Evolutionary conservation across 805 yeast genomes (phyloP).

Genomic region (Metschnikowia colocasiae): DNA sequence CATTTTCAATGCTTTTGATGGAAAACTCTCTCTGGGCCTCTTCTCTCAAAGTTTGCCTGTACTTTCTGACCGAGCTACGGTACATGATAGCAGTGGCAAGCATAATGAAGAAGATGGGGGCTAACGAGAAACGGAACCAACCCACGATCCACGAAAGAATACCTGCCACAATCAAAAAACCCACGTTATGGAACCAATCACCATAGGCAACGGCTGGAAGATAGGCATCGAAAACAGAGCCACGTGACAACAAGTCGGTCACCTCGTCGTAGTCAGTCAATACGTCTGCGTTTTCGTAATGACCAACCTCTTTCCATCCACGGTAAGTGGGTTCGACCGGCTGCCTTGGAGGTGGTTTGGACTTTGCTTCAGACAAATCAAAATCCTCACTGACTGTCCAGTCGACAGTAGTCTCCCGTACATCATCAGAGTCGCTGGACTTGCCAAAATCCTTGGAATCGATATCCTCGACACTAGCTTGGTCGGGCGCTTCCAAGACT

Average conservation of each 20-base stretch:
- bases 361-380: conserved; percentile 29
- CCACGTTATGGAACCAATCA: conserved; percentile 96
- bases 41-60: conserved; percentile 71
- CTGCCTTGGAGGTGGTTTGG: conserved; percentile 44
- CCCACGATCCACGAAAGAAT: conserved; percentile 78
- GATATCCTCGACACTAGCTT: conserved; percentile 16
- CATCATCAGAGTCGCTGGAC: conserved; percentile 5
- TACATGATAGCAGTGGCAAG: conserved; percentile 63
- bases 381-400: conserved; percentile 37
- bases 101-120: conserved; percentile 74
- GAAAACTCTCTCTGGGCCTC: conserved; percentile 84
- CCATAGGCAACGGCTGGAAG: conserved; percentile 79
- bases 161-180: conserved; percentile 61
- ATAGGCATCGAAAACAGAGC: conserved; percentile 71
- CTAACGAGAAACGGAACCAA: conserved; percentile 67
- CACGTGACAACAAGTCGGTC: conserved; percentile 62
- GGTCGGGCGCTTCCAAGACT: conserved; percentile 33
- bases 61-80: conserved; percentile 77
- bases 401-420: conserved; percentile 16
- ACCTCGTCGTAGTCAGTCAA: conserved; percentile 67
- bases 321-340: conserved; percentile 65
- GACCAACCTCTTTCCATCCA: conserved; percentile 95
- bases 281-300: conserved; percentile 70
- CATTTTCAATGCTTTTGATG: conserved; percentile 75
- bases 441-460: conserved; percentile 9